These are phyloP conservation scores for Picea engelmannii DNA, from an alignment of 83 land plant species.

Conservation along the genomic window DNA sequence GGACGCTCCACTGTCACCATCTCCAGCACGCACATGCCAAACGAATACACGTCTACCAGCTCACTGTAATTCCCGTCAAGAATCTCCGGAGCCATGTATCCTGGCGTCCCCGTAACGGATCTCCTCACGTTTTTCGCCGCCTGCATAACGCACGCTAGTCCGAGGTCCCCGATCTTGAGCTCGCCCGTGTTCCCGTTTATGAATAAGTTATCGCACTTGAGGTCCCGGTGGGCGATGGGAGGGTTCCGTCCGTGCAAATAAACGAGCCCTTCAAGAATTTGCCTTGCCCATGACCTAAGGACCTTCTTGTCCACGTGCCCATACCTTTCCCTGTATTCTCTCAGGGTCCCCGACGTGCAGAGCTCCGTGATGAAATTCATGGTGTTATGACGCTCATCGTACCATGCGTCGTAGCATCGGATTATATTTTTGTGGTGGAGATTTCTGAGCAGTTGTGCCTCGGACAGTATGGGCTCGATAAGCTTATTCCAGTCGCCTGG, in stretches of 20 bases:
- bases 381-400: conserved; percentile 38
- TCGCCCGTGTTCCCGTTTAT: conserved; percentile 86
- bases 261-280: conserved; percentile 69
- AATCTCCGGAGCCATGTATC: conserved; percentile 91
- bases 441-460: conserved; percentile 60
- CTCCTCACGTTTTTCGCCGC: conserved; percentile 28
- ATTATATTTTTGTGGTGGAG: conserved; percentile 74
- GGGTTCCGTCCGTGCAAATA: conserved; percentile 85
- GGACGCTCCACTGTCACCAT: conserved; percentile 77
- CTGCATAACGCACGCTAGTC: conserved; percentile 42
- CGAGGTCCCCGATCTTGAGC: conserved; percentile 88
- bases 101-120: conserved; percentile 73
- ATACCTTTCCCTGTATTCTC: conserved; percentile 73
- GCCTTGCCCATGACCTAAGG: conserved; percentile 84
- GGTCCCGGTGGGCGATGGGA: conserved; percentile 76
- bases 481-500: conserved; percentile 45
- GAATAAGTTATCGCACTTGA: conserved; percentile 24
- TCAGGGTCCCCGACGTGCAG: conserved; percentile 81
- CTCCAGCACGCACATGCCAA: conserved; percentile 86
- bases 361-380: conserved; percentile 74
- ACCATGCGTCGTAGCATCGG: conserved; percentile 69
- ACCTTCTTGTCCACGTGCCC: conserved; percentile 79
- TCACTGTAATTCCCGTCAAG: conserved; percentile 86
- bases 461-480: conserved; percentile 61
- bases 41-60: conserved; percentile 80